Conservation (phyloP, 208 protist genomes). For the Strigomonas culicis region DNA sequence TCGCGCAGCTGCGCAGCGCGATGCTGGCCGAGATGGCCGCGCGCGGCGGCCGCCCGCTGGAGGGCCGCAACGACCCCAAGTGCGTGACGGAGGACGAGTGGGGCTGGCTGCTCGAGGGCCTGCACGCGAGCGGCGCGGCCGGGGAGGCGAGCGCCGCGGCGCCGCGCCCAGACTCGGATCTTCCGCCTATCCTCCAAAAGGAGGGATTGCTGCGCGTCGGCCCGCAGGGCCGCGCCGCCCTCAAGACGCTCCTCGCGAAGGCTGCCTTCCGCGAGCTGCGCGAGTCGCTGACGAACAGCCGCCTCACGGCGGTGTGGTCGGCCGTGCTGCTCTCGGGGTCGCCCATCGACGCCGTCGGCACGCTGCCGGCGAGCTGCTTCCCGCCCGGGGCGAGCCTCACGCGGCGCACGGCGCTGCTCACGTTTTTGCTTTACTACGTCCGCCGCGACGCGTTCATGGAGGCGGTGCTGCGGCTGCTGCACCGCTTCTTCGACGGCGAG, state of each 20-base stretch:
- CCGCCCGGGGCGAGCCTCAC: constrained; percentile 24
- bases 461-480: constrained; percentile 51
- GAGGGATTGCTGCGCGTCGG: constrained; percentile 24
- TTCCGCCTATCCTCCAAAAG: constrained; percentile 20
- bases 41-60: not conserved
- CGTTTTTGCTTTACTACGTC: constrained; percentile 66
- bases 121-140: constrained; percentile 12
- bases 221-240: constrained; percentile 23
- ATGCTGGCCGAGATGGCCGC: constrained; percentile 21
- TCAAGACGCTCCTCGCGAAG: constrained; percentile 44
- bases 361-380: constrained; percentile 38
- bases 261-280: constrained; percentile 63
- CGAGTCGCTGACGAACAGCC: constrained; percentile 39
- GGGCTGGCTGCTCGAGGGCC: constrained; percentile 40
- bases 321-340: constrained; percentile 37
- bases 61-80: constrained; percentile 12
- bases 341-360: constrained; percentile 34
- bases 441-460: constrained; percentile 74
- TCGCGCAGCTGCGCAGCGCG: constrained; percentile 90
- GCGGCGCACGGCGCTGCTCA: constrained; percentile 51
- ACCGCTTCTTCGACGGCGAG: constrained; percentile 63
- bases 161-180: not conserved
- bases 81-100: constrained; percentile 63
- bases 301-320: constrained; percentile 39
- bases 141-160: not conserved